These are phyloP conservation scores for Cytospora schulzeri DNA, from an alignment of 2,329 filamentous ascomycete species.

Conservation along the genomic window DNA sequence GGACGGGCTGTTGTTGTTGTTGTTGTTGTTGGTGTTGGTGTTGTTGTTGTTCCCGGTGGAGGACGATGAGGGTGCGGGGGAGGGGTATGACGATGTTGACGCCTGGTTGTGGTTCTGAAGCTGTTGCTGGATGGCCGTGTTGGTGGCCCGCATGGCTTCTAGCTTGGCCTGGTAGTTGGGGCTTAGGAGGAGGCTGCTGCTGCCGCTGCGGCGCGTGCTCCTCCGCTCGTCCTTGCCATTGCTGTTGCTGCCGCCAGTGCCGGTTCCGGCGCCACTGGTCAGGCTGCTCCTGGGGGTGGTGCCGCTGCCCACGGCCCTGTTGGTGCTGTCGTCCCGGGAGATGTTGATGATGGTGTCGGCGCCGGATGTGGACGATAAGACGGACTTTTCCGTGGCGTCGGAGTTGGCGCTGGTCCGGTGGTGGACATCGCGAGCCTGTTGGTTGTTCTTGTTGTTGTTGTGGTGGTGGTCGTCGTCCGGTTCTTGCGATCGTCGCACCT, in stretches of 20 bases:
- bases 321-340: constrained; percentile 9
- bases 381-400: not conserved
- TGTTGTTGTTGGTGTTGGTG: no score
- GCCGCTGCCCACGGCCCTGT: constrained; percentile 9
- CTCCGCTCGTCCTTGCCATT: not conserved
- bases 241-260: no score
- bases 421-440: not conserved
- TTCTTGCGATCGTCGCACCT: not conserved
- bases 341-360: constrained; percentile 14
- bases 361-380: constrained; percentile 10
- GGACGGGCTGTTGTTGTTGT: no score
- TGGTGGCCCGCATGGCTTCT: not conserved
- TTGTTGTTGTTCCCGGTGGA: no score
- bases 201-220: not conserved
- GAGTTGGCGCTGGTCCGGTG: constrained; percentile 11
- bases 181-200: not conserved
- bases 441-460: not conserved
- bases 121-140: not conserved
- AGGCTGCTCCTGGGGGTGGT: not conserved
- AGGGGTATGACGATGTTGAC: not conserved
- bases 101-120: no score
- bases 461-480: not conserved
- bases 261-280: not conserved
- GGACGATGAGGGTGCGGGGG: no score
- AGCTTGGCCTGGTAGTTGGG: not conserved